Evolutionary conservation across 2,329 filamentous ascomycete genomes (phyloP), one percentile per base, ranked within the genome.

Genomic region (Coniochaeta sp.): DNA sequence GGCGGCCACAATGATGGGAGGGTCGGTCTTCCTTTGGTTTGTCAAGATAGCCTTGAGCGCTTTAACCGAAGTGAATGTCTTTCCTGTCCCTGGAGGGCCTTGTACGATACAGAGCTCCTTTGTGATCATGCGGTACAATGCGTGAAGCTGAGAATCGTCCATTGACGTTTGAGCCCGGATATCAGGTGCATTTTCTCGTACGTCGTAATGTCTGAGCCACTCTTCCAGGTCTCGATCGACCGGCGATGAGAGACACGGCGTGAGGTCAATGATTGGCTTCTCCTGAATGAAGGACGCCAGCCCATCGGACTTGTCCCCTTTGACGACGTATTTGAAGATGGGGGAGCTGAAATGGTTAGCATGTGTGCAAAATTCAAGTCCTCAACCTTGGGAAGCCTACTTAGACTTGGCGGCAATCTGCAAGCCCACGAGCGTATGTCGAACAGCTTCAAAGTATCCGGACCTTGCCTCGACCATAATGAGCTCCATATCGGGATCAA

Each of bases 61-160:
- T 28, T 86, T 76, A 1, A 93, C 84, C 0, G 91, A 95, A 0
- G 92, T 89, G 64, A 89, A 89, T 0, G 93, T 97, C 69, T 97
- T 97, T 5, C 83, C 83, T 0, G 82, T 85, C 0, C 83, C 83
- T 0, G 91, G 92, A 11, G 92, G 92, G 0, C 93, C 93, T 74
- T 96, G 93, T 0, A 96, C 74, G 34, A 96, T 86, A 0, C 90
- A 85, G 1, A 96, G 68, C 55, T 84, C 82, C 60, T 85, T 89
- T 0, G 87, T 89, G 1, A 95, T 73, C 62, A 96, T 92, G 1
- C 84, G 78, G 17, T 81, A 75, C 0, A 95, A 78, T 0, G 91
- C 91, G 3, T 75, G 71, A 44, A 85, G 79, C 69, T 97, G 93
- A 0, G 89, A 91, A 0, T 73, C 68, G 66, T 96, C 91, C 9